phyloP scores from a whole-genome alignment of 2,329 filamentous ascomycete species.

The Colletotrichum phormii region DNA sequence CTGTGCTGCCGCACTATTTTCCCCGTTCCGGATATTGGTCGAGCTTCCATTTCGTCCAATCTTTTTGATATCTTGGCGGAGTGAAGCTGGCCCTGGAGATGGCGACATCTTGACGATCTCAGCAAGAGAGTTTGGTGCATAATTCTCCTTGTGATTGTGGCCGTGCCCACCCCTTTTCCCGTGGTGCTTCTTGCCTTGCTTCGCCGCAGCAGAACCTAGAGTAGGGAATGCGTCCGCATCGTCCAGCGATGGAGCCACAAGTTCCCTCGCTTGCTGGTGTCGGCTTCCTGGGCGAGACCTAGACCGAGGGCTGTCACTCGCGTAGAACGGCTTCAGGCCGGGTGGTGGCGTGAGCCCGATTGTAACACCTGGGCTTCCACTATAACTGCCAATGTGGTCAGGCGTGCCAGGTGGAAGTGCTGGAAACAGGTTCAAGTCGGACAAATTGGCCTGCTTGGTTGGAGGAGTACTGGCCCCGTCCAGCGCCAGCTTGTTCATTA shows the following conservation, averaged over 20 bases:
- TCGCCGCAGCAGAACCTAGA: slow-evolving; percentile 79
- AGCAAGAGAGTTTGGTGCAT: slow-evolving; percentile 81
- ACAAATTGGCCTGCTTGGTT: slow-evolving; percentile 73
- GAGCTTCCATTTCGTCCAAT: slow-evolving; percentile 73
- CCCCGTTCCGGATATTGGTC: slow-evolving; percentile 72
- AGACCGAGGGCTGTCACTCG: slow-evolving; percentile 73
- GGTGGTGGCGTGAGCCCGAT: slow-evolving; percentile 73
- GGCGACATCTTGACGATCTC: slow-evolving; percentile 97
- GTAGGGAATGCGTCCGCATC: slow-evolving; percentile 96
- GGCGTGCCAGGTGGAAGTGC: slow-evolving; percentile 72
- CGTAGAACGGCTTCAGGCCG: slow-evolving; percentile 73
- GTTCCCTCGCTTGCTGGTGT: slow-evolving; percentile 73
- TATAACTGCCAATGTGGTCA: slow-evolving; percentile 68
- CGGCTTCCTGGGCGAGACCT: slow-evolving; percentile 88
- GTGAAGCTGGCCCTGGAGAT: slow-evolving; percentile 75
- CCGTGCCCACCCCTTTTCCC: slow-evolving; percentile 90
- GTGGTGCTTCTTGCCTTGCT: slow-evolving; percentile 90
- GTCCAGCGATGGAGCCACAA: slow-evolving; percentile 82
- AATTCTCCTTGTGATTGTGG: slow-evolving; percentile 75
- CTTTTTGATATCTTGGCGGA: slow-evolving; percentile 70
- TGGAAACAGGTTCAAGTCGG: slow-evolving; percentile 89
- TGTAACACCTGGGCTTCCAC: slow-evolving; percentile 64
- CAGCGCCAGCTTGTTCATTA: slow-evolving; percentile 84
- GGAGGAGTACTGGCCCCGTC: slow-evolving; percentile 76
- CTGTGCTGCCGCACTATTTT: slow-evolving; percentile 84